These are phyloP conservation scores for Phaffia australis DNA, from an alignment of 768 basidiomycete species.

Conservation along the genomic window DNA sequence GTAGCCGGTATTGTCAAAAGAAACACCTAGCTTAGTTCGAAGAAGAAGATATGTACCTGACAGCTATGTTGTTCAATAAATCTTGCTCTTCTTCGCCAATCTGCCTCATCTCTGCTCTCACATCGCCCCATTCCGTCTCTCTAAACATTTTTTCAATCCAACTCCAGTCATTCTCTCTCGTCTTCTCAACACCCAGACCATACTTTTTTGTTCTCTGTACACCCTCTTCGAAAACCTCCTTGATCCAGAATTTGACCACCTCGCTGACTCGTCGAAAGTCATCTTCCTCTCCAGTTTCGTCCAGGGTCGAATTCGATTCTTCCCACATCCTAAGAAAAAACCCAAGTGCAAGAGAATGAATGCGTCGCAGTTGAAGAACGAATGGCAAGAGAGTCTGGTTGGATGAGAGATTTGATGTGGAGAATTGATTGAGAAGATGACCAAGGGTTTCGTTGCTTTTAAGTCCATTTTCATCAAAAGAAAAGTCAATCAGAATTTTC, in stretches of 20 bases:
- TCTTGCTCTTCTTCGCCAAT: conserved; percentile 83
- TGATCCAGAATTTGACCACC: conserved; percentile 74
- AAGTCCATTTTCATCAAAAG: too few species aligned
- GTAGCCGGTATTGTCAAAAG: too few species aligned
- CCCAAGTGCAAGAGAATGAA: conserved; percentile 66
- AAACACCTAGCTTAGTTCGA: too few species aligned
- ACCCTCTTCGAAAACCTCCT: conserved; percentile 54
- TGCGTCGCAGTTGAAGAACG: conserved; percentile 70
- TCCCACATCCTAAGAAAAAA: conserved; percentile 92
- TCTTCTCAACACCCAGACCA: background rate
- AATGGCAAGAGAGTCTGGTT: conserved; percentile 75
- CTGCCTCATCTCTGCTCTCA: conserved; percentile 78
- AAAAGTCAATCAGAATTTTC: background rate
- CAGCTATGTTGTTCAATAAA: conserved; percentile 68
- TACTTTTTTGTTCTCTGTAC: conserved; percentile 38
- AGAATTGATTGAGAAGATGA: conserved; percentile 72
- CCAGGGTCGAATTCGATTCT: conserved; percentile 61
- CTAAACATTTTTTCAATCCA: conserved; percentile 70
- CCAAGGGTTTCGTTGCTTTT: conserved; percentile 75
- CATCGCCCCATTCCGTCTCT: conserved; percentile 44
- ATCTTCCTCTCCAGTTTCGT: background rate
- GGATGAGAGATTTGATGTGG: conserved; percentile 62
- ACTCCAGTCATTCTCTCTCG: conserved; percentile 63
- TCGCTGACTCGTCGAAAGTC: conserved; percentile 72
- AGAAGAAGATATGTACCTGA: conserved; percentile 49